Conservation (phyloP, 768 basidiomycete genomes). For the Russula sp. region DNA sequence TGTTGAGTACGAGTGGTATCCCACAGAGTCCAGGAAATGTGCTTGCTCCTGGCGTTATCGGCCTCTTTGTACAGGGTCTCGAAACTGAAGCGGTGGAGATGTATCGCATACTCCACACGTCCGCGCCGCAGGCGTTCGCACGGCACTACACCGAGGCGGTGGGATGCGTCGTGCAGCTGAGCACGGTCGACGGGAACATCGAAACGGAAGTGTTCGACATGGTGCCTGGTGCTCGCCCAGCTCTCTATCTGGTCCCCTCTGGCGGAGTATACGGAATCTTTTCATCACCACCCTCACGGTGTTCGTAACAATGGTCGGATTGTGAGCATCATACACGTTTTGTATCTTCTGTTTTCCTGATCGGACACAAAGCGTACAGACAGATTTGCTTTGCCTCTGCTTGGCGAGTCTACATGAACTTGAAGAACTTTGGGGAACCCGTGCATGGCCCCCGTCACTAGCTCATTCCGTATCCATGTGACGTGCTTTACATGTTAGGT, state of each 20-base stretch:
- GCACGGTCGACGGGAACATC: not conserved
- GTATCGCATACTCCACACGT: conserved; percentile 1
- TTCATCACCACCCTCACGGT: not conserved
- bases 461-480: not conserved
- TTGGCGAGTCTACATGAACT: conserved; percentile 2
- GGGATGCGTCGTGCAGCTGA: conserved; percentile 10
- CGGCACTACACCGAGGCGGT: conserved; percentile 13
- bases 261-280: not conserved
- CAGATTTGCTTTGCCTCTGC: not conserved
- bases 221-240: conserved; percentile 6
- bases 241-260: not conserved
- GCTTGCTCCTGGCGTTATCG: not conserved
- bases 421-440: not conserved
- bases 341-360: not conserved
- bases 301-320: conserved; percentile 2
- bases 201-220: conserved; percentile 13
- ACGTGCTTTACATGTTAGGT: not conserved
- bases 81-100: conserved; percentile 4
- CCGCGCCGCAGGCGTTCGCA: conserved; percentile 5
- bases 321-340: not conserved
- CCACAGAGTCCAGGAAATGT: not conserved
- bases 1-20: too few relatives aligned
- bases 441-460: not conserved
- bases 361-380: not conserved
- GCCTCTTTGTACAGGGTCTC: conserved; percentile 13